These are phyloP conservation scores for Pseudogymnoascus sp. DNA, from an alignment of 2,329 filamentous ascomycete species.

Conservation along the genomic window DNA sequence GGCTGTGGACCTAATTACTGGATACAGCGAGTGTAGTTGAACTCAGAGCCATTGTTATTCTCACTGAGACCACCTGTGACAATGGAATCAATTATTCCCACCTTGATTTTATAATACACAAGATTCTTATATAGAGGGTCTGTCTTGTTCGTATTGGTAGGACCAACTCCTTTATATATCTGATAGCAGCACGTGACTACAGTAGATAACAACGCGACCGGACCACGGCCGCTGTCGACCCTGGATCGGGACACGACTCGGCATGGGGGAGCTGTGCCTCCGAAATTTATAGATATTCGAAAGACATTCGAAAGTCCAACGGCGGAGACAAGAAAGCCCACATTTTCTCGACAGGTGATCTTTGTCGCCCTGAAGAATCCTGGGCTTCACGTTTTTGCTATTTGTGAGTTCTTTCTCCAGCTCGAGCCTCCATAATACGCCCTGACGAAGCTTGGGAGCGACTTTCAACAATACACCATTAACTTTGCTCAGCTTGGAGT, in stretches of 20 bases:
- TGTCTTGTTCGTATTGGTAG: background rate
- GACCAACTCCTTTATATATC: background rate
- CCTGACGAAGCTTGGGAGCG: background rate
- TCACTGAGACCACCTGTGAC: too few species aligned
- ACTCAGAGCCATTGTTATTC: background rate
- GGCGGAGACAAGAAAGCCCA: background rate
- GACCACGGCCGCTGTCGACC: slow-evolving; percentile 1
- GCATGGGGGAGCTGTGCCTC: slow-evolving; percentile 9
- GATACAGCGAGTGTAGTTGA: background rate
- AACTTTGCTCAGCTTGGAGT: background rate
- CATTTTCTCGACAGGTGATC: slow-evolving; percentile 1
- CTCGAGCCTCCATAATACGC: background rate
- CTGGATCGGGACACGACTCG: slow-evolving; percentile 10
- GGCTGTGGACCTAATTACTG: background rate
- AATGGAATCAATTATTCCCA: background rate
- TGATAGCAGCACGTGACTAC: background rate
- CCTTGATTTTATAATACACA: background rate
- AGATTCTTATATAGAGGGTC: background rate
- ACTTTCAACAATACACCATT: slow-evolving; percentile 2
- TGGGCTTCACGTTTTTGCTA: background rate
- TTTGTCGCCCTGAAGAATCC: background rate
- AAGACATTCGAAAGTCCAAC: background rate
- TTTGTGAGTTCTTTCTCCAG: background rate
- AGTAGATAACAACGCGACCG: slow-evolving; percentile 5
- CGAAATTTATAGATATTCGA: slow-evolving; percentile 4